These are phyloP conservation scores for Claviceps fusiformis DNA, from an alignment of 2,329 filamentous ascomycete genomes.

Conservation along the genomic window DNA sequence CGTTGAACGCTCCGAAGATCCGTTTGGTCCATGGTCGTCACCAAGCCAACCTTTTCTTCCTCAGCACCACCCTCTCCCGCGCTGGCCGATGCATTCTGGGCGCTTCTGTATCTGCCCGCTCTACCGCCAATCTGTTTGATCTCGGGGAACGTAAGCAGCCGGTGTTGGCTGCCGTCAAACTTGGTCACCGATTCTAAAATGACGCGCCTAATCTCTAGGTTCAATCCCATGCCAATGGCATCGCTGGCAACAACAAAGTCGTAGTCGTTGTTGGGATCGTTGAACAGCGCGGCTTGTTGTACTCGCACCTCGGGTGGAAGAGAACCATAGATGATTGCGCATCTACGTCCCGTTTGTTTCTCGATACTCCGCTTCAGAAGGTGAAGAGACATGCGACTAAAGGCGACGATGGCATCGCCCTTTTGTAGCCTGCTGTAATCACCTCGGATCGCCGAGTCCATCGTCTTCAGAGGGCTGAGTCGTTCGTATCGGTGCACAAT, in stretches of 20 bases:
- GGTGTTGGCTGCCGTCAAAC: conserved; percentile 45
- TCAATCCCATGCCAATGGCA: conserved; percentile 94
- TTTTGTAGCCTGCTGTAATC: conserved; percentile 59
- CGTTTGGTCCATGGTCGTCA: conserved; percentile 61
- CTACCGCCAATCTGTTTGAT: conserved; percentile 92
- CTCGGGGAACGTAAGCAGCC: conserved; percentile 56
- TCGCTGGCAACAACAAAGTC: conserved; percentile 90
- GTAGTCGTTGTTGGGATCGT: conserved; percentile 89
- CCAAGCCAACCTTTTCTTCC: conserved; percentile 47
- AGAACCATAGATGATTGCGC: conserved; percentile 85
- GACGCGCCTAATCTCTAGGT: conserved; percentile 80
- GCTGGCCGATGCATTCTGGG: conserved; percentile 17
- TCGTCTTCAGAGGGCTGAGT: conserved; percentile 61
- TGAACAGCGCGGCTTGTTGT: conserved; percentile 84
- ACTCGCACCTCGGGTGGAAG: conserved; percentile 86
- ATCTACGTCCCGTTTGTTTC: conserved; percentile 58
- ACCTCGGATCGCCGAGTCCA: conserved; percentile 47
- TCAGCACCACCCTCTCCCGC: conserved; percentile 14
- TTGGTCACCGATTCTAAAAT: conserved; percentile 73
- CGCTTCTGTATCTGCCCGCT: conserved; percentile 73
- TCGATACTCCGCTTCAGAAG: conserved; percentile 68
- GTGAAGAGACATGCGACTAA: conserved; percentile 73
- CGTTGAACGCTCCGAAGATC: conserved; percentile 51
- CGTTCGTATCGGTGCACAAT: conserved; percentile 73
- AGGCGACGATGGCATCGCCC: conserved; percentile 81